Evolutionary conservation across 495 filamentous ascomycete species (phyloP).

Genomic region (Aspergillus affinis): DNA sequence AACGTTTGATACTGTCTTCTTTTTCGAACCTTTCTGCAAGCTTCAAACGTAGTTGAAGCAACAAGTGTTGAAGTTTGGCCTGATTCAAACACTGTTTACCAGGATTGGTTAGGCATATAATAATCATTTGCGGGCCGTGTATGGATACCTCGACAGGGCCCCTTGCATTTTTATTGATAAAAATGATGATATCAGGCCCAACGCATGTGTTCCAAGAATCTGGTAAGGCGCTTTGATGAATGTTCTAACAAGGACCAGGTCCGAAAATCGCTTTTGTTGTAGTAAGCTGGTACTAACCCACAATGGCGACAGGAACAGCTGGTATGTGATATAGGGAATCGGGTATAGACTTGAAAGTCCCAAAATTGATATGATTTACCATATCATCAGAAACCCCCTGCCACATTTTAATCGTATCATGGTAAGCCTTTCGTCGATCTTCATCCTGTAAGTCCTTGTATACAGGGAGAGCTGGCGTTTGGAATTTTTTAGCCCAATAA

Average conservation of each 20-base stretch:
- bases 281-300: not conserved
- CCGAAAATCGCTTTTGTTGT: not conserved
- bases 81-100: not conserved
- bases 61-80: not conserved
- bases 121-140: not conserved
- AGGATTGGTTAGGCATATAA: not conserved
- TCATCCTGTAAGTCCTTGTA: not conserved
- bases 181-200: not conserved
- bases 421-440: not conserved
- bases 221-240: not conserved
- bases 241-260: not conserved
- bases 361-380: not conserved
- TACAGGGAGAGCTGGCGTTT: not conserved
- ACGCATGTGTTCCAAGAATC: not conserved
- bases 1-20: not conserved
- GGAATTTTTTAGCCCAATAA: not conserved
- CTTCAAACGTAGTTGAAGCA: not conserved
- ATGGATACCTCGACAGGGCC: not conserved
- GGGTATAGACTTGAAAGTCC: not conserved
- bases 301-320: not conserved
- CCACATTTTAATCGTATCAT: not conserved
- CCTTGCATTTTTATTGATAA: not conserved
- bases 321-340: not conserved
- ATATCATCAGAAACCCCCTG: not conserved
- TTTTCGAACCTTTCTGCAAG: not conserved